phyloP scores from a whole-genome alignment of 371 early-diverging fungal species.

The Actinomucor elegans region DNA sequence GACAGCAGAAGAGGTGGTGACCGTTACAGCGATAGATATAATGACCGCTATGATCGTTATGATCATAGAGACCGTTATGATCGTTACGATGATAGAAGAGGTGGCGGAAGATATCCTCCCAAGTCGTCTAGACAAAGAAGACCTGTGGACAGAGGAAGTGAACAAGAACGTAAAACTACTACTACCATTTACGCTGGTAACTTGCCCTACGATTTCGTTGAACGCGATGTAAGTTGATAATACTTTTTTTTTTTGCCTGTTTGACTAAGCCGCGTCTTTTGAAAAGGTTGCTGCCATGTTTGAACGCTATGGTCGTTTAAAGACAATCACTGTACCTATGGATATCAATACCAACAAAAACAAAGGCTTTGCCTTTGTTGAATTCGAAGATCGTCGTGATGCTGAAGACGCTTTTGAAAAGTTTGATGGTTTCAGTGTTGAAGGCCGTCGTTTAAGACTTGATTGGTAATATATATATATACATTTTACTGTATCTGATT shows the following conservation, averaged over 20 bases:
- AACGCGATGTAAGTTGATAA: conserved; percentile 56
- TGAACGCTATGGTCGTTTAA: conserved; percentile 71
- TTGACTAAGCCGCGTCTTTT: not conserved
- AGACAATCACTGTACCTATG: conserved; percentile 67
- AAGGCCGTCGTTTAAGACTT: conserved; percentile 73
- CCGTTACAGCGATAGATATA: conserved; percentile 38
- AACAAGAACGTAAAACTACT: conserved; percentile 63
- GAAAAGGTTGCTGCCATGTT: conserved; percentile 62
- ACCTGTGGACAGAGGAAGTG: conserved; percentile 68
- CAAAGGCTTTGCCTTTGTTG: conserved; percentile 82
- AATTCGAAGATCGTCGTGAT: conserved; percentile 74
- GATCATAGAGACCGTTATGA: conserved; percentile 35
- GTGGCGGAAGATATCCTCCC: conserved; percentile 43
- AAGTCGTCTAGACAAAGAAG: conserved; percentile 51
- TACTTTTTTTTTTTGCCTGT: not conserved
- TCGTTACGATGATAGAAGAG: conserved; percentile 28
- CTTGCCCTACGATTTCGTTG: conserved; percentile 74
- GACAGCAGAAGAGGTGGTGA: conserved; percentile 35
- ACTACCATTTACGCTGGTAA: conserved; percentile 78
- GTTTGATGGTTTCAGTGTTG: conserved; percentile 69
- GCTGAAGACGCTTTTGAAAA: conserved; percentile 79
- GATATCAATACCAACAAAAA: conserved; percentile 73
- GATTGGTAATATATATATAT: conserved; percentile 61
- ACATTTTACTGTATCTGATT: not conserved
- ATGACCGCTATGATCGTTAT: conserved; percentile 35